Evolutionary conservation across 2,329 filamentous ascomycete species (phyloP), one percentile per base, ranked within the genome.

Genomic region (Pseudogymnoascus sp.): DNA sequence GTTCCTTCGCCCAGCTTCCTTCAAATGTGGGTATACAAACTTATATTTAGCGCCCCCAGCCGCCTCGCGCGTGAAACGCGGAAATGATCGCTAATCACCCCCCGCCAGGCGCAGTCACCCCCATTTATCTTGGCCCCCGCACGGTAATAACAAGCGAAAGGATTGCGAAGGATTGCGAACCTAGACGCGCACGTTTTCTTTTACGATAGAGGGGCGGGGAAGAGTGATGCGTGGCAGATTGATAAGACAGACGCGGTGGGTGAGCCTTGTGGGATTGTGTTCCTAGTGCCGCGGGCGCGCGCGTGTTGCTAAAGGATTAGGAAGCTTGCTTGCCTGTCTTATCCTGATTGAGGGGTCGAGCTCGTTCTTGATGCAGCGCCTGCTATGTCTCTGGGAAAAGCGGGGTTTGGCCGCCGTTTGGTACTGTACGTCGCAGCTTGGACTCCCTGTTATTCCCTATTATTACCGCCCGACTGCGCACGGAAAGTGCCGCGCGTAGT

Each of bases 31-130:
- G 5, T 21, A 50, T 25, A 21, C 47, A 31, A 53, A 53, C n/a
- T 53, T 53, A 53, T 53, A 53, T 53, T 53, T 53, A 31, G 47
- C 47, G 47, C 47, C 25, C 47, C 47, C 47, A 53, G 47, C 47
- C 47, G 47, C 47, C 47, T 16, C 25, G 23, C 25, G 47, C 23
- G 47, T n/a, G 47, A 31, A 53, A 31, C 47, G 47, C 47, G 47
- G 47, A 53, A 53, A 53, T 31, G 47, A 53, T 53, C 47, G 47
- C 44, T 31, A 50, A 50, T n/a, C 23, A 14, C 14, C 2, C 38
- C 28, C 28, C 23, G 8, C 28, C 28, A 44, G 18, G 18, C 40
- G 40, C 40, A 44, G 40, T 44, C 40, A 44, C 37, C 18, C 40
- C 11, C 18, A n/a, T 53, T 53, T 53, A 14, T 16, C 44, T 53